A percentile compares a stretch with the other conserved stretches of the same genome.
Conservation (phyloP, 2,329 filamentous ascomycete species). For the Aspergillus phoenicis region DNA sequence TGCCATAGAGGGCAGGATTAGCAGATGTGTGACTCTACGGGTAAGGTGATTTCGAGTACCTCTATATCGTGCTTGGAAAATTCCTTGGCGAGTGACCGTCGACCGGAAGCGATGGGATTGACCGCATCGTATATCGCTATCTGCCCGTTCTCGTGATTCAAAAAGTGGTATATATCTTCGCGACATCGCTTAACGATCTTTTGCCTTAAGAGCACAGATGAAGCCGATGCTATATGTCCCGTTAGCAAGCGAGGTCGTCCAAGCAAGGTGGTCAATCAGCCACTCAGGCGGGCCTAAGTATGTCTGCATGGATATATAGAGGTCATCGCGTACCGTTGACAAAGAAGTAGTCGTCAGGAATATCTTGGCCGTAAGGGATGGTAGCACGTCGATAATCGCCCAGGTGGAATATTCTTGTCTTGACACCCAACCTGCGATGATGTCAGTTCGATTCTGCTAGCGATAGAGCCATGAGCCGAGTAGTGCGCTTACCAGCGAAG, state of each 20-base stretch:
- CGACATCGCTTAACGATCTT: constrained; percentile 97
- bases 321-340: constrained; percentile 65
- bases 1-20: neutral
- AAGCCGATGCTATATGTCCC: constrained; percentile 65
- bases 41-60: constrained; percentile 49
- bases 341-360: constrained; percentile 97
- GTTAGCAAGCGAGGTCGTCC: constrained; percentile 21
- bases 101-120: constrained; percentile 81
- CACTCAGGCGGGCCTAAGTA: neutral
- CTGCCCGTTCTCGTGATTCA: constrained; percentile 96
- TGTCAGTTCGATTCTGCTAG: constrained; percentile 14
- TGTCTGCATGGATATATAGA: neutral
- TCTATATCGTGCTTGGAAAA: constrained; percentile 97
- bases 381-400: constrained; percentile 95
- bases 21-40: neutral
- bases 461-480: neutral
- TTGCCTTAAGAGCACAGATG: constrained; percentile 89
- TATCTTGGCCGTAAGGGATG: constrained; percentile 76
- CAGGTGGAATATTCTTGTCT: constrained; percentile 95
- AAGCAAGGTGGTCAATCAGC: neutral
- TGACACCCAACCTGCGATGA: constrained; percentile 79
- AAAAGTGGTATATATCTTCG: constrained; percentile 93
- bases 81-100: constrained; percentile 85
- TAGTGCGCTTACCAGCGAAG: constrained; percentile 70
- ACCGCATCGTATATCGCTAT: constrained; percentile 99